These are phyloP conservation scores for Xylaria sp. DNA, from an alignment of 2,329 filamentous ascomycete genomes.

Conservation along the genomic window DNA sequence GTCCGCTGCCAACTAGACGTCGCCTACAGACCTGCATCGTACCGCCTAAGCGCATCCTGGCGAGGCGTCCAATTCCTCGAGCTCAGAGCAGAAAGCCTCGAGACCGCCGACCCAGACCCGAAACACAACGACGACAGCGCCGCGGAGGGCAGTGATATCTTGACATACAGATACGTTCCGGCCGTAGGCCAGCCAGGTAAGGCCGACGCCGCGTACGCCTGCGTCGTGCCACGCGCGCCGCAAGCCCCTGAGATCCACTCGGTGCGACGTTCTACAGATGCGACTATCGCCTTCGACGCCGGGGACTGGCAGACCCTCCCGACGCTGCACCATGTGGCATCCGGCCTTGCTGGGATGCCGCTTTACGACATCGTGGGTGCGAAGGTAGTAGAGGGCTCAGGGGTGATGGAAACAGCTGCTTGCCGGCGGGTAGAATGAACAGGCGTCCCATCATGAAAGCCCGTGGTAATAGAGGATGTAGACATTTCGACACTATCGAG, in stretches of 20 bases:
- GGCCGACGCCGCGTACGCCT: slow-evolving; percentile 65
- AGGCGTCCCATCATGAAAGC: background rate
- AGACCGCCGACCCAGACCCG: slow-evolving; percentile 41
- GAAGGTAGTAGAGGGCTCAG: slow-evolving; percentile 65
- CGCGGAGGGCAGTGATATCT: slow-evolving; percentile 57
- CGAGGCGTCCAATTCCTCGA: slow-evolving; percentile 55
- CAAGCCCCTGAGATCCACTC: slow-evolving; percentile 44
- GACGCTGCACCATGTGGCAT: slow-evolving; percentile 68
- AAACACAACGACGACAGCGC: slow-evolving; percentile 27
- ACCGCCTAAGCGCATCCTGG: slow-evolving; percentile 56
- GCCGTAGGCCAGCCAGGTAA: slow-evolving; percentile 61
- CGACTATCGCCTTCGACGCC: slow-evolving; percentile 59
- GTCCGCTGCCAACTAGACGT: slow-evolving; percentile 64
- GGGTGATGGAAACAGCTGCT: slow-evolving; percentile 56
- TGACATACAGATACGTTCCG: slow-evolving; percentile 69
- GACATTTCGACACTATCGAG: background rate
- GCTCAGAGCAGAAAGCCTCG: slow-evolving; percentile 52
- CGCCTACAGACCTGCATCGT: slow-evolving; percentile 47
- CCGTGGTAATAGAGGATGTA: slow-evolving; percentile 43
- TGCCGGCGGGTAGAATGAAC: slow-evolving; percentile 8
- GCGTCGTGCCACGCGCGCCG: slow-evolving; percentile 52
- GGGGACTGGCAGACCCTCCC: slow-evolving; percentile 66
- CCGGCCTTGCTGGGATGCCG: slow-evolving; percentile 64
- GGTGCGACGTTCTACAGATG: slow-evolving; percentile 54
- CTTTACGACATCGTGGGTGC: slow-evolving; percentile 64